Base-by-base conservation (phyloP, 2,329 filamentous ascomycete species). In the Helotiales sp. region DNA sequence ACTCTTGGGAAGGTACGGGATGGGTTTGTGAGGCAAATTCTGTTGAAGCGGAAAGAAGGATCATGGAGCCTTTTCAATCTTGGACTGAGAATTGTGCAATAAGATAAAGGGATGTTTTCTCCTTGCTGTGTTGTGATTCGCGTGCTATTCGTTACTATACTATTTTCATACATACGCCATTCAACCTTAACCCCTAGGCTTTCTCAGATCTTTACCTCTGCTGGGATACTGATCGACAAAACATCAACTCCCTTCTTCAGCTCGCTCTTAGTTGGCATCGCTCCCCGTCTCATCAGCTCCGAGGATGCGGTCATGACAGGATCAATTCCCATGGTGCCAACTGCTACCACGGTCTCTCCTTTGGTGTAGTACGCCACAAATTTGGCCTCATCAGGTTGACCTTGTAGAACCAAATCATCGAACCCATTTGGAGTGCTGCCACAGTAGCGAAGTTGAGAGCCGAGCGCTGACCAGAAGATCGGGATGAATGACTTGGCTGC, bases 391-490 rank as follows among this genome's bases (percentile, higher is more conserved):
- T 89, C 89, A 0, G 90, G 87, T 72, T 92, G 87, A 13, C 95
- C 95, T 60, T 91, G 86, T 11, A 99, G 74, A 0, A 98, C 85
- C 4, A 97, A 76, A 73, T 96, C 93, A 77, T 99, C 96, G 82
- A 88, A 98, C 0, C 95, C 95, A 63, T 87, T 86, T 0, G 84
- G 81, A 0, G 94, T 93, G 81, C 95, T 96, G 13, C 96, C 96
- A 76, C 93, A 97, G 83, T 99, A 99, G 54, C 96, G 88, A 74
- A 99, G 80, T 81, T 99, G 96, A 6, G 89, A 86, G 5, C 94
- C 93, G 5, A 99, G 82, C 0, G 96, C 96, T 1, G 93, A 97
- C 96, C 96, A 99, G 83, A 99, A 99, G 60, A 99, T 87, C 0
- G 96, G 96, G 66, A 96, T 95, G 80, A 97, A 97, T 2, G 87